Evolutionary conservation across 2,329 filamentous ascomycete genomes (phyloP).

Genomic region (Xylariaceae sp.): DNA sequence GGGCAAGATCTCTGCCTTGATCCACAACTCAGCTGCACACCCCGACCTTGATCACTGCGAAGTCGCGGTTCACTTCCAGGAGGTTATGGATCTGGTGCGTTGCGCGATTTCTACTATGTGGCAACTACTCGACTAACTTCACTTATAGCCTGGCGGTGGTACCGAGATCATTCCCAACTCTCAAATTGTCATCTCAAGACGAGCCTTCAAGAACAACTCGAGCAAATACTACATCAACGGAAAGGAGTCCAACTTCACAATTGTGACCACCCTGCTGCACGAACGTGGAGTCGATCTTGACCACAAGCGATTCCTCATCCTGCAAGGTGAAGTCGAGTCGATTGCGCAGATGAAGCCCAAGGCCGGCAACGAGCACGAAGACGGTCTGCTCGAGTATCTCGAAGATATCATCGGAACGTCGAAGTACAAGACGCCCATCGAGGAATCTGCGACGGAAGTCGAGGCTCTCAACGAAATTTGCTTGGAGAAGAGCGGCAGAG

Average conservation of each 20-base stretch:
- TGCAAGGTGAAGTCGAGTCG: conserved; percentile 96
- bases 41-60: conserved; percentile 87
- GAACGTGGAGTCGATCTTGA: conserved; percentile 91
- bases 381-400: conserved; percentile 90
- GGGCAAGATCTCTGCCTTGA: conserved; percentile 94
- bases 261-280: conserved; percentile 79
- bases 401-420: conserved; percentile 99
- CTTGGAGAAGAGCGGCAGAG: conserved; percentile 87
- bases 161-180: conserved; percentile 77
- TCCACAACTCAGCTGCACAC: conserved; percentile 88
- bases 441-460: conserved; percentile 84
- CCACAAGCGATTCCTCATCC: conserved; percentile 94
- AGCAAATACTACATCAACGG: conserved; percentile 98
- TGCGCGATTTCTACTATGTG: neutral
- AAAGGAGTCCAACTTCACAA: conserved; percentile 84
- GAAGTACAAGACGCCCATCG: conserved; percentile 95
- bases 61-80: conserved; percentile 93
- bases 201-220: conserved; percentile 94
- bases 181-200: conserved; percentile 79
- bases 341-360: conserved; percentile 99
- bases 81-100: conserved; percentile 77
- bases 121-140: conserved; percentile 26
- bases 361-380: conserved; percentile 89
- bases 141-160: conserved; percentile 58
- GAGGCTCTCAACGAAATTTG: conserved; percentile 93